These are phyloP conservation scores for Cyclocybe cylindracea DNA, from an alignment of 768 basidiomycete species.

Conservation along the genomic window DNA sequence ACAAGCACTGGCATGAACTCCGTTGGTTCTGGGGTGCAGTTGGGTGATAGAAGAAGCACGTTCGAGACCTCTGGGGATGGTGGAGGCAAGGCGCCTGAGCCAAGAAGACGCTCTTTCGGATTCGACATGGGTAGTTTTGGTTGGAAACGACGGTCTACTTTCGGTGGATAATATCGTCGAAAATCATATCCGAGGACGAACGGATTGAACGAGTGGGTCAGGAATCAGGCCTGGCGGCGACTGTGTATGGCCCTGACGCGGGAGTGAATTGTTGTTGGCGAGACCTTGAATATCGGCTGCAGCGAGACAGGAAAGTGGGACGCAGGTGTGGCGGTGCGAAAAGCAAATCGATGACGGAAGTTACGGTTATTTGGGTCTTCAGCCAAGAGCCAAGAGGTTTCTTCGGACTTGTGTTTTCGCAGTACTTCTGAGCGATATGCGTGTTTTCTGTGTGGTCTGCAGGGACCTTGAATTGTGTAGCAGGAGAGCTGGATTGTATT, in stretches of 20 bases:
- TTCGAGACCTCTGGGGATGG: slow-evolving; percentile 1
- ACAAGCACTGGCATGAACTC: no score
- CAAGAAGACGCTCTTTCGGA: slow-evolving; percentile 15
- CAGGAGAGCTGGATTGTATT: not conserved
- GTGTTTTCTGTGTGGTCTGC: no score
- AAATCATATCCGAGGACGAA: not conserved
- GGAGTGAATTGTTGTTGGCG: no score
- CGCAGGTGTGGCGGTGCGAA: not conserved
- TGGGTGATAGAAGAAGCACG: not conserved
- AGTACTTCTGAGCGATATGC: no score
- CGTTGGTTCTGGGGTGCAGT: not conserved
- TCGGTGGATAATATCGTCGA: not conserved
- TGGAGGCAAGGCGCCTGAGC: not conserved
- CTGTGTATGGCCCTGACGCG: no score
- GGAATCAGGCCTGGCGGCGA: no score
- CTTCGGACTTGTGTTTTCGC: no score
- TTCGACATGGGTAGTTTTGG: slow-evolving; percentile 5
- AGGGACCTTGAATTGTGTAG: not conserved
- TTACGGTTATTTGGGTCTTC: not conserved
- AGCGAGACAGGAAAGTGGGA: not conserved
- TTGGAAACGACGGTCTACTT: slow-evolving; percentile 1
- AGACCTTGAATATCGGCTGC: no score
- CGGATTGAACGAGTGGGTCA: not conserved
- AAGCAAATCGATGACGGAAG: not conserved
- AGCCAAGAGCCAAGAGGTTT: no score